Evolutionary conservation across 2,329 filamentous ascomycete species (phyloP).

Genomic region (Exophiala dermatitidis): DNA sequence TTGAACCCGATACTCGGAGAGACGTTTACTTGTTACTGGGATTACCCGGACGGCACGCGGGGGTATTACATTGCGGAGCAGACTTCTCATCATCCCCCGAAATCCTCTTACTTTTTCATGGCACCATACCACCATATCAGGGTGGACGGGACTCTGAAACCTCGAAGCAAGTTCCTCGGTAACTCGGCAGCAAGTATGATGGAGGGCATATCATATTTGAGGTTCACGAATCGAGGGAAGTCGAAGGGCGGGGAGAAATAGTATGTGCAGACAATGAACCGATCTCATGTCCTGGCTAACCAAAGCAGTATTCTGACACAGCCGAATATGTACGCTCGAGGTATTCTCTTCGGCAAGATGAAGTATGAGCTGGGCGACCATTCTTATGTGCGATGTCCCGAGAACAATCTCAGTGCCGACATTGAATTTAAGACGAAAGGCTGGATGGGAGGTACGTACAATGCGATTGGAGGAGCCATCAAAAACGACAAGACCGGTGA

Average conservation of each 20-base stretch:
- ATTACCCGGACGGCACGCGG: constrained; percentile 72
- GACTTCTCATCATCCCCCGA: constrained; percentile 95
- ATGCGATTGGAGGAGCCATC: constrained; percentile 86
- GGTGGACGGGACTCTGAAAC: constrained; percentile 92
- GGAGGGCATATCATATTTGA: constrained; percentile 88
- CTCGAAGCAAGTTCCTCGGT: constrained; percentile 86
- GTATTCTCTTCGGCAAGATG: constrained; percentile 98
- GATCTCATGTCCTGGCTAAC: constrained; percentile 6
- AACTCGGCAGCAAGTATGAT: constrained; percentile 98
- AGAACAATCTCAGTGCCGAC: constrained; percentile 77
- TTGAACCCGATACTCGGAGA: constrained; percentile 95
- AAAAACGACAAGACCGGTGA: constrained; percentile 83
- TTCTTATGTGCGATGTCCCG: constrained; percentile 83
- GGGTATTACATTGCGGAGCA: constrained; percentile 97
- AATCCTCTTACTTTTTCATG: constrained; percentile 99
- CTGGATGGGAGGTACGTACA: constrained; percentile 93
- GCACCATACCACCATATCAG: constrained; percentile 87
- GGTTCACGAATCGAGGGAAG: constrained; percentile 68
- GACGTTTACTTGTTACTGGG: constrained; percentile 92
- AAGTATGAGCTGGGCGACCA: constrained; percentile 77
- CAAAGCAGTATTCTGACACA: constrained; percentile 73
- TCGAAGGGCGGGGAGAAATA: constrained; percentile 72
- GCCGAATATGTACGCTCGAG: constrained; percentile 97
- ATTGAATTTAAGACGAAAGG: constrained; percentile 98
- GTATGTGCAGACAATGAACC: constrained; percentile 47